These are phyloP conservation scores for Dipteronia sinensis DNA, from an alignment of 345 rosid species.

Conservation along the genomic window DNA sequence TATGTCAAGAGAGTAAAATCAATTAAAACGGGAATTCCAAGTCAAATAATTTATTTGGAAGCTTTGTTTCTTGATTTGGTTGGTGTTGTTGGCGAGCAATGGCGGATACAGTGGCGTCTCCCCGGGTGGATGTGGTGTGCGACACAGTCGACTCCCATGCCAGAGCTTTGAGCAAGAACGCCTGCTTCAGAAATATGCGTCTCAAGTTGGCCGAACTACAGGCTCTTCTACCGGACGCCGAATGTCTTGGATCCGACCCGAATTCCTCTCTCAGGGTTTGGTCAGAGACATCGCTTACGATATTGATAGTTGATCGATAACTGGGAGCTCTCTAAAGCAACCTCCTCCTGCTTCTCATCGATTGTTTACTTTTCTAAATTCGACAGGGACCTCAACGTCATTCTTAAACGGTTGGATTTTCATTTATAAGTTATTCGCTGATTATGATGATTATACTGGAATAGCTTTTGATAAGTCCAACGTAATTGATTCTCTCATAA, in stretches of 20 bases:
- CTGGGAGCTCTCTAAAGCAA: constrained; percentile 9
- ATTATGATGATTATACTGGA: too few species aligned
- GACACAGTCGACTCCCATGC: constrained; percentile 9
- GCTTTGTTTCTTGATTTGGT: too few species aligned
- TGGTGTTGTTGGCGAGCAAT: not conserved
- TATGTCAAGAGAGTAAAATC: too few species aligned
- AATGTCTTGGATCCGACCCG: too few species aligned
- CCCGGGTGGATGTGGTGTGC: constrained; percentile 11
- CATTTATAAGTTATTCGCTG: not conserved
- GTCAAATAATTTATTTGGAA: too few species aligned
- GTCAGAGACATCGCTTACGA: constrained; percentile 9
- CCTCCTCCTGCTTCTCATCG: not conserved
- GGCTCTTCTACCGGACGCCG: not conserved
- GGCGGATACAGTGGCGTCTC: constrained; percentile 17
- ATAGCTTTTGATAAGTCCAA: too few species aligned
- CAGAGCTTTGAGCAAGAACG: not conserved
- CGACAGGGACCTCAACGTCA: too few species aligned
- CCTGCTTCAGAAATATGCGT: not conserved
- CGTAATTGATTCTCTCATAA: too few species aligned
- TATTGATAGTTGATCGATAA: constrained; percentile 22
- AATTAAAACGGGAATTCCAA: too few species aligned
- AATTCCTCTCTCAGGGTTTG: too few species aligned
- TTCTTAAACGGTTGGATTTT: not conserved
- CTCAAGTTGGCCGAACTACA: not conserved
- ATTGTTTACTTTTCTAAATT: not conserved